These are phyloP conservation scores for Aspergillus flavus DNA, from an alignment of 2,329 filamentous ascomycete genomes.

Conservation along the genomic window DNA sequence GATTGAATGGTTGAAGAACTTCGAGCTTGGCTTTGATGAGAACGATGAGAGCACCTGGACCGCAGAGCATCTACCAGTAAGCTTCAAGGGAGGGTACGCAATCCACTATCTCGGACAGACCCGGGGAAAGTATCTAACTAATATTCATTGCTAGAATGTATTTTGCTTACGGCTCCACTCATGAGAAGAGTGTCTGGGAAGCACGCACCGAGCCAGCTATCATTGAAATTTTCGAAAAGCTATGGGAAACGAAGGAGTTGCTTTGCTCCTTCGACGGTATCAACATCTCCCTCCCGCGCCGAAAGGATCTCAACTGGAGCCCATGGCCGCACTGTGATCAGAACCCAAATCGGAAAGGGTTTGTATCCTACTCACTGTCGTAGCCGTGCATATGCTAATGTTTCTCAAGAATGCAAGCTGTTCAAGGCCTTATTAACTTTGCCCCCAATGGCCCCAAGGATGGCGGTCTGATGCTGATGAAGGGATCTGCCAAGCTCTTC, in stretches of 20 bases:
- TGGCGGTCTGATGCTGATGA: slow-evolving; percentile 51
- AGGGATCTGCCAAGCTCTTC: slow-evolving; percentile 45
- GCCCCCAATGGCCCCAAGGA: slow-evolving; percentile 50
- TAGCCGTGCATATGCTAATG: not conserved
- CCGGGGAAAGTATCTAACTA: too few relatives aligned
- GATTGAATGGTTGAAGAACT: slow-evolving; percentile 48
- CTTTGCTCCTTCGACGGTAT: slow-evolving; percentile 32
- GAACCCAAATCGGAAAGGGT: slow-evolving; percentile 44
- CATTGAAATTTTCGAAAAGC: slow-evolving; percentile 44
- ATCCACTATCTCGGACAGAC: slow-evolving; percentile 13
- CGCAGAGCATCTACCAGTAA: slow-evolving; percentile 46
- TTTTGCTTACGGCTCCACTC: slow-evolving; percentile 37
- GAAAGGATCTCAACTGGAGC: slow-evolving; percentile 41
- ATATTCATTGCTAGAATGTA: slow-evolving; percentile 20
- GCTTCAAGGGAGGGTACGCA: slow-evolving; percentile 50
- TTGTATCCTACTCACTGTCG: slow-evolving; percentile 1
- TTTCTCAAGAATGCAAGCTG: slow-evolving; percentile 21
- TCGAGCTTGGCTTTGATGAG: slow-evolving; percentile 44
- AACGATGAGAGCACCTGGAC: slow-evolving; percentile 47
- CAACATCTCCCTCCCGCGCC: slow-evolving; percentile 48
- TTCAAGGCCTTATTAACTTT: slow-evolving; percentile 51
- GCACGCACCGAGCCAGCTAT: slow-evolving; percentile 46
- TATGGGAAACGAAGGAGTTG: slow-evolving; percentile 39
- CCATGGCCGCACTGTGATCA: slow-evolving; percentile 53
- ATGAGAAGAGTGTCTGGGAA: slow-evolving; percentile 51